Evolutionary conservation across 2,329 filamentous ascomycete species (phyloP).

Genomic region (Trichoderma sp.): DNA sequence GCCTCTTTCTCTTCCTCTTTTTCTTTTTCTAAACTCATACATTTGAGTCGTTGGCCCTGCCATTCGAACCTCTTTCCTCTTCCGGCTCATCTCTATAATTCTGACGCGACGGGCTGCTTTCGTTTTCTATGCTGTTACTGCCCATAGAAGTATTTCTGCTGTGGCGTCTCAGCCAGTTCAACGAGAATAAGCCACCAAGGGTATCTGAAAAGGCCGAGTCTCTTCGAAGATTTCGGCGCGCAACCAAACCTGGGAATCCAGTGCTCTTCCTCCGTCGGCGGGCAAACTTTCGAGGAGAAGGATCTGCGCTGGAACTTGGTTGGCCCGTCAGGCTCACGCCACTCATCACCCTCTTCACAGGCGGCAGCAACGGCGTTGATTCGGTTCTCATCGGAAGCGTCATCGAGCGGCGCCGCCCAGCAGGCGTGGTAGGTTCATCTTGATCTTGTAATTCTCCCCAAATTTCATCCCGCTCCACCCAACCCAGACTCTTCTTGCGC

Average conservation of each 20-base stretch:
- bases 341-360: constrained; percentile 41
- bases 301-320: constrained; percentile 39
- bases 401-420: constrained; percentile 51
- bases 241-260: constrained; percentile 64
- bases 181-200: constrained; percentile 56
- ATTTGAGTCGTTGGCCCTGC: constrained; percentile 38
- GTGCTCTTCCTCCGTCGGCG: constrained; percentile 61
- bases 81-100: constrained; percentile 33
- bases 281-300: constrained; percentile 39
- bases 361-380: constrained; percentile 46
- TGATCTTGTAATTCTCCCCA: constrained; percentile 88
- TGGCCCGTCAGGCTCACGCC: constrained; percentile 37
- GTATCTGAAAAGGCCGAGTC: constrained; percentile 53
- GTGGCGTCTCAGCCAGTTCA: constrained; percentile 56
- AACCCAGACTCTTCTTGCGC: constrained; percentile 56
- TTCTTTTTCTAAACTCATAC: constrained; percentile 38
- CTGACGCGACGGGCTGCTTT: constrained; percentile 24
- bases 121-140: constrained; percentile 17
- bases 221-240: constrained; percentile 50
- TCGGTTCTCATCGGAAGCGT: constrained; percentile 52
- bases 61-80: constrained; percentile 21
- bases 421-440: constrained; percentile 50
- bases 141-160: constrained; percentile 24
- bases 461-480: constrained; percentile 75
- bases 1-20: background rate